A percentile compares a stretch with the other conserved stretches of the same genome.
phyloP scores from a whole-genome alignment of 495 filamentous ascomycete species.

The Aspergillus leporis region DNA sequence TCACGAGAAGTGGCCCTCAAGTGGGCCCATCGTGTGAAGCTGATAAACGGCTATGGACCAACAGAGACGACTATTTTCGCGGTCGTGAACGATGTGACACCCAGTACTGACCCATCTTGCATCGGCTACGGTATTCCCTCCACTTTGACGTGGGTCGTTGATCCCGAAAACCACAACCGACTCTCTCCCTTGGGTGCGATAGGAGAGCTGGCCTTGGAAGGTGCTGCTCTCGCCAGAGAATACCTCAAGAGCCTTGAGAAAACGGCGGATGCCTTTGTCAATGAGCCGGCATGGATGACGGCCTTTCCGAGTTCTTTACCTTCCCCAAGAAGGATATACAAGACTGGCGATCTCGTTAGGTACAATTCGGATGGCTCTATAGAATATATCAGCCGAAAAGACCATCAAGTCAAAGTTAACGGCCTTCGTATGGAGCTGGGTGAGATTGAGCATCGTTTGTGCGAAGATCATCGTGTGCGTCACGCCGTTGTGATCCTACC shows the following conservation, averaged over 20 bases:
- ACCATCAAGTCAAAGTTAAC: conserved; percentile 67
- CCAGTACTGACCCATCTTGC: conserved; percentile 37
- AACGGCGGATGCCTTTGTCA: conserved; percentile 50
- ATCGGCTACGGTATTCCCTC: conserved; percentile 51
- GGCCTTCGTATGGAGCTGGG: conserved; percentile 68
- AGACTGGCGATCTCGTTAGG: conserved; percentile 52
- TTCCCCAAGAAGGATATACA: conserved; percentile 40
- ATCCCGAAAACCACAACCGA: conserved; percentile 46
- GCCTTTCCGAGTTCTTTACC: conserved; percentile 23
- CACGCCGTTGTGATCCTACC: conserved; percentile 51
- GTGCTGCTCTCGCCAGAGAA: conserved; percentile 48
- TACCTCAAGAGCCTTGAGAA: conserved; percentile 55
- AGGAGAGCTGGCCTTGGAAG: conserved; percentile 55
- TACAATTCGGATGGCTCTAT: conserved; percentile 57
- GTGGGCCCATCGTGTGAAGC: conserved; percentile 51
- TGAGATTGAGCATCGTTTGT: conserved; percentile 46
- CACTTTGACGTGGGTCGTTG: conserved; percentile 56
- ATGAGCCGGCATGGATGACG: conserved; percentile 36
- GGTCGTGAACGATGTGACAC: conserved; percentile 33
- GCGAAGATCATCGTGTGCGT: conserved; percentile 33
- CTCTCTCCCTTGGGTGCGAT: conserved; percentile 53
- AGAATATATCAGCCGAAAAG: conserved; percentile 58
- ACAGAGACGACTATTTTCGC: conserved; percentile 52
- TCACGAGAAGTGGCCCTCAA: conserved; percentile 50
- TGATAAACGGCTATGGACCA: conserved; percentile 63